Evolutionary conservation across 2,329 filamentous ascomycete genomes (phyloP), one percentile per base, ranked within the genome.

Genomic region (Xylaria sp.): DNA sequence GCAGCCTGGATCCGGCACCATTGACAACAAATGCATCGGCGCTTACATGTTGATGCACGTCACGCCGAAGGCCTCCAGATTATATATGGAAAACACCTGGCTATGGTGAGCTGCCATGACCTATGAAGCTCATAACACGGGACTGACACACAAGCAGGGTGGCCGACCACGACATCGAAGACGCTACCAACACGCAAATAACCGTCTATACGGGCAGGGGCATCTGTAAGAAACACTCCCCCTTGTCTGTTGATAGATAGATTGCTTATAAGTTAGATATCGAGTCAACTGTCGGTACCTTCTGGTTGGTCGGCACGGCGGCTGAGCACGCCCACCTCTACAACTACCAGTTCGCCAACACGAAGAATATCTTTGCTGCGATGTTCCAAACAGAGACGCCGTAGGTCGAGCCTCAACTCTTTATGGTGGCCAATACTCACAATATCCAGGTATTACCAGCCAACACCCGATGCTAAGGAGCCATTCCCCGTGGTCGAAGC

Each of bases 301-400:
- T 78, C 58, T 88, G 85, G 85, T 69, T 88, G 5, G 80, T 79
- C 46, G 85, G 82, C 4, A 84, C 83, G 0, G 77, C 79, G 0
- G 78, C 77, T 1, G 86, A 89, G 72, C 86, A 88, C 69, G 78
- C 77, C 52, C 76, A 81, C 44, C 71, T 86, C 22, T 86, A 85
- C 67, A 81, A 88, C 70, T 88, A 88, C 72, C 81, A 88, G 63
- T 73, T 87, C 52, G 73, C 71, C 56, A 74, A 76, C 52, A 82
- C 85, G 1, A 75, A 77, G 61, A 78, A 86, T 64, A 73, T 86
- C 62, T 85, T 80, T 69, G 78, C 79, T 66, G 82, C 81, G 47
- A 76, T 83, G 67, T 81, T 87, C 56, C 85, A 88, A 66, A 85
- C 85, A 44, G 85, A 89, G 69, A 85, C 85, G 2, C 83, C 86